Conservation (phyloP, 306 rosid genomes). For the Acacia acuminata region DNA sequence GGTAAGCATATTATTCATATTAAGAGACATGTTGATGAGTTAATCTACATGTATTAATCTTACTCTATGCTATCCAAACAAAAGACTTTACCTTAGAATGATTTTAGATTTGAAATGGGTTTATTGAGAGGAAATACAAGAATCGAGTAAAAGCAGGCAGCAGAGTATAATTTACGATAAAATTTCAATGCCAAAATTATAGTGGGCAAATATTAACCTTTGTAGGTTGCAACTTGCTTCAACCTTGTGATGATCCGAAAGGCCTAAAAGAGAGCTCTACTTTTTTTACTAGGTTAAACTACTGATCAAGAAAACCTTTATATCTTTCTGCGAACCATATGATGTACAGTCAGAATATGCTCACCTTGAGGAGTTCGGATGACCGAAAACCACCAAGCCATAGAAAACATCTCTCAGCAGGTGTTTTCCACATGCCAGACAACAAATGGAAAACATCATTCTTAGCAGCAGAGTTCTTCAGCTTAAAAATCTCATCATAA, state of each 20-base stretch:
- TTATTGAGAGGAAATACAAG: background rate
- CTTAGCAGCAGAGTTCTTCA: slow-evolving; percentile 73
- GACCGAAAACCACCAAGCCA: slow-evolving; percentile 94
- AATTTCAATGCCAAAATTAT: background rate
- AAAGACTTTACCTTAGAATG: background rate
- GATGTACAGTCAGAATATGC: slow-evolving; percentile 1
- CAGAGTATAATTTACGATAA: background rate
- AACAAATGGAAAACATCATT: slow-evolving; percentile 82
- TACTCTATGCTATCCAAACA: background rate
- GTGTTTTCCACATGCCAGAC: slow-evolving; percentile 95
- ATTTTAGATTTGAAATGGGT: background rate
- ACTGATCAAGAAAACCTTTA: background rate
- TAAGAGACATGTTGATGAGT: background rate
- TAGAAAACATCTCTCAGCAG: slow-evolving; percentile 83
- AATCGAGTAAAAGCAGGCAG: background rate
- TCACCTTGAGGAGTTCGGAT: slow-evolving; percentile 84
- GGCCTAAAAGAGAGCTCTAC: background rate
- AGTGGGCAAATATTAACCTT: background rate
- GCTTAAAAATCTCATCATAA: slow-evolving; percentile 75
- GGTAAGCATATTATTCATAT: background rate
- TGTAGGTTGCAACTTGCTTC: background rate
- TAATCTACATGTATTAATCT: background rate
- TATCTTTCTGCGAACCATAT: background rate
- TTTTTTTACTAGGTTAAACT: background rate
- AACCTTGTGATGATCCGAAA: background rate